These are phyloP conservation scores for Acacia melanoxylon DNA, from an alignment of 306 rosid species.

Conservation along the genomic window DNA sequence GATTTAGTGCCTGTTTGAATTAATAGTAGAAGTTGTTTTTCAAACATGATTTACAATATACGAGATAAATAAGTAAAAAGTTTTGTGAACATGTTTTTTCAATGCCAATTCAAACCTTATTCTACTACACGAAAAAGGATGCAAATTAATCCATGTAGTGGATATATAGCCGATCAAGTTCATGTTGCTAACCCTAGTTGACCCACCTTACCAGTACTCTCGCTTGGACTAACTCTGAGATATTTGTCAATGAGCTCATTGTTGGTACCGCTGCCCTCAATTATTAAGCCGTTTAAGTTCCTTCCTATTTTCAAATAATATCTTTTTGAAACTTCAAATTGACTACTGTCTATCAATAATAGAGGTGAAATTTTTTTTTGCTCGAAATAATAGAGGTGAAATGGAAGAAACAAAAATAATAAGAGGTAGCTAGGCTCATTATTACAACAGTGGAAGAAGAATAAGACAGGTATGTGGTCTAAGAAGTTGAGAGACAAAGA, in stretches of 20 bases:
- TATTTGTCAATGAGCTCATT: background rate
- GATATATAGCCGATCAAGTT: background rate
- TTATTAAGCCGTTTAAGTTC: constrained; percentile 6
- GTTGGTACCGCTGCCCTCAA: constrained; percentile 1
- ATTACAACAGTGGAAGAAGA: background rate
- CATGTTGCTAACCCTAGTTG: constrained; percentile 10
- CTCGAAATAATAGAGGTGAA: background rate
- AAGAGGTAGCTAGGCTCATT: background rate
- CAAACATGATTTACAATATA: too few species aligned
- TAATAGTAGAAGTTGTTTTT: too few species aligned
- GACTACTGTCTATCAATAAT: background rate
- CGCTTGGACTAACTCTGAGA: constrained; percentile 10
- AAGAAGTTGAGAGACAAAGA: background rate
- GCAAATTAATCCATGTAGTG: background rate
- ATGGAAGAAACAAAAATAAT: background rate
- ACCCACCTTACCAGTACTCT: constrained; percentile 1
- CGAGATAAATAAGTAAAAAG: fast-evolving
- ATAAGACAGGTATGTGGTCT: background rate
- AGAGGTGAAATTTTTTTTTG: background rate
- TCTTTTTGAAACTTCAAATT: background rate
- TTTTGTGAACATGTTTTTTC: too few species aligned
- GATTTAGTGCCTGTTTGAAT: too few species aligned
- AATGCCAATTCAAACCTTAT: too few species aligned
- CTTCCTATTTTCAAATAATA: background rate
- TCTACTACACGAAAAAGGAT: background rate